Percentiles rank a stretch among this genome's conserved stretches.
Evolutionary conservation across 129 eudicot species (phyloP).

Genomic region (Glebionis coronaria): DNA sequence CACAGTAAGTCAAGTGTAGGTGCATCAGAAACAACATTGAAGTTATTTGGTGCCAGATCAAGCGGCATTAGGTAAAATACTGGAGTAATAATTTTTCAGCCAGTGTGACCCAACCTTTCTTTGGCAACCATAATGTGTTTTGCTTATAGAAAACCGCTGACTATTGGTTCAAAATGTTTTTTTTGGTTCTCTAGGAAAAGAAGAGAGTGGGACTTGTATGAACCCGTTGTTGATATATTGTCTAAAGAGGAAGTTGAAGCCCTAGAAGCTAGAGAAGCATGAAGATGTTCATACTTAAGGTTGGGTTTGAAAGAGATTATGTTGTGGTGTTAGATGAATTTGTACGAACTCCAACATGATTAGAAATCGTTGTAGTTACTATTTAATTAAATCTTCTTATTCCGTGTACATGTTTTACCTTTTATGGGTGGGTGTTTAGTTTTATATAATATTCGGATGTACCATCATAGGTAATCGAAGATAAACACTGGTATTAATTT

Average conservation of each 20-base stretch:
- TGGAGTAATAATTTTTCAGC: background rate
- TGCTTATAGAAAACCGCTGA: background rate
- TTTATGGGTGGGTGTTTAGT: too few relatives aligned
- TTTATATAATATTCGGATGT: too few relatives aligned
- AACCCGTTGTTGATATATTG: conserved; percentile 82
- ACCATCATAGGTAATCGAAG: too few relatives aligned
- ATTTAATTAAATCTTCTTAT: too few relatives aligned
- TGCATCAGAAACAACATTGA: conserved; percentile 71
- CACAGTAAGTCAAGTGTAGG: conserved; percentile 69
- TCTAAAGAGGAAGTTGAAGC: conserved; percentile 93
- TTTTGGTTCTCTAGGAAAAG: conserved; percentile 58
- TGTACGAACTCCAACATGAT: too few relatives aligned
- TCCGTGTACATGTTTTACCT: conserved; percentile 34
- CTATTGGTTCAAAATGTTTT: background rate
- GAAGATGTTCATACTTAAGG: background rate
- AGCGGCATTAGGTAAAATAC: conserved; percentile 74
- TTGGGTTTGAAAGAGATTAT: background rate
- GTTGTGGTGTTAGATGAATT: background rate
- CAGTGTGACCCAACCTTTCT: too few relatives aligned
- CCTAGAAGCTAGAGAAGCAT: conserved; percentile 79
- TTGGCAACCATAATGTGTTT: background rate
- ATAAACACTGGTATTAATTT: too few relatives aligned
- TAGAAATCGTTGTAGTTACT: too few relatives aligned
- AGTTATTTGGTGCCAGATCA: conserved; percentile 77
- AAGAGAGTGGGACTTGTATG: conserved; percentile 89